Evolutionary conservation across 2,329 filamentous ascomycete species (phyloP), one percentile per base, ranked within the genome.

Genomic region (Emericellopsis atlantica): DNA sequence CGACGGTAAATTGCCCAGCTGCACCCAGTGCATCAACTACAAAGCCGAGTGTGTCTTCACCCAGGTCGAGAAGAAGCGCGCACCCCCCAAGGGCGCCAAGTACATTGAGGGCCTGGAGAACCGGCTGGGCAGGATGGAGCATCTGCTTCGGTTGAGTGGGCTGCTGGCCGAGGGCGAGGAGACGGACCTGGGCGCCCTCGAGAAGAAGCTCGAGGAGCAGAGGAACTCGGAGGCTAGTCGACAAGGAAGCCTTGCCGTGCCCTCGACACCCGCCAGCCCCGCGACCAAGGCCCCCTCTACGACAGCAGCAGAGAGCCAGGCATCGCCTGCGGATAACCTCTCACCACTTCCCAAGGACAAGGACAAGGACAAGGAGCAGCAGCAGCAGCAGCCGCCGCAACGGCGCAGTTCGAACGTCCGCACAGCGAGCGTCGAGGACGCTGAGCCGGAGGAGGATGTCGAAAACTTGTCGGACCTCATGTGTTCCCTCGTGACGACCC

Each of bases 21-120:
- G 92, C 63, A 89, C 86, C 7, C 92, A 96, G 63, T 98, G 90
- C 61, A 83, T 84, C 59, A 96, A 95, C 61, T 95, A 95, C 70
- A 95, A 95, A 71, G 95, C 89, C 5, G 88, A 95, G 53, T 98
- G 90, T 60, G 77, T 95, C 51, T 96, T 96, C 57, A 96, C 92
- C 1, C 88, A 95, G 58, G 89, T 96, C 32, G 92, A 98, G 67
- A 98, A 98, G 79, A 98, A 98, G 72, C 77, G 92, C 44, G 92
- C 84, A 60, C 90, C 92, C 40, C 92, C 90, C 1, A 98, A 96
- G 70, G 90, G 92, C 44, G 92, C 92, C 41, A 96, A 96, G 62
- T 98, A 98, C 58, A 95, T 96, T 51, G 90, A 96, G 60, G 89
- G 89, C 11, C 72, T 98, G 37, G 90, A 98, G 64, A 96, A 96